These are phyloP conservation scores for Dujonia santamariae DNA, from an alignment of 1,139 yeast genomes.

Conservation along the genomic window DNA sequence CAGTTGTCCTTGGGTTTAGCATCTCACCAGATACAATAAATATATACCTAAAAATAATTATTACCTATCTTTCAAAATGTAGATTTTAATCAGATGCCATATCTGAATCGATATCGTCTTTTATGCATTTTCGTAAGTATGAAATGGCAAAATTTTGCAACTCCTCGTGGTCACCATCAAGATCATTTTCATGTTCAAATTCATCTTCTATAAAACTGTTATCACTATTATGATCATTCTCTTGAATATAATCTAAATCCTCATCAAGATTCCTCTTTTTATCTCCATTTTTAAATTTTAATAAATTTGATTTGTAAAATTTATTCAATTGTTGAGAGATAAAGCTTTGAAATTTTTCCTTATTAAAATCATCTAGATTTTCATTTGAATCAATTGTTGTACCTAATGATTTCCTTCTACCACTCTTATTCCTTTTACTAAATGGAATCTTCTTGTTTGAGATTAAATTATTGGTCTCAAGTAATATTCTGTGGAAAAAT, in stretches of 20 bases:
- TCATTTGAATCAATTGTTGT: slow-evolving; percentile 8
- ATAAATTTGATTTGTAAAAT: slow-evolving; percentile 20
- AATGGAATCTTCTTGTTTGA: slow-evolving; percentile 7
- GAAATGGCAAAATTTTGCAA: slow-evolving; percentile 27
- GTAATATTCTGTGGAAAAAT: slow-evolving; percentile 25
- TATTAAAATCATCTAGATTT: slow-evolving; percentile 20
- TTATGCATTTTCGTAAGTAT: slow-evolving; percentile 30
- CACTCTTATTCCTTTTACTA: slow-evolving; percentile 7
- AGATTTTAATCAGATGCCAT: too few relatives aligned
- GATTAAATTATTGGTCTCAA: slow-evolving; percentile 19
- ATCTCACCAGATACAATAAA: too few relatives aligned
- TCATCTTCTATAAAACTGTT: not conserved
- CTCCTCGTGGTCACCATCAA: slow-evolving; percentile 17
- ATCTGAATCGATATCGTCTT: slow-evolving; percentile 16
- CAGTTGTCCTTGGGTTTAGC: too few relatives aligned
- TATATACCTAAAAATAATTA: too few relatives aligned
- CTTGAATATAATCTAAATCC: not conserved
- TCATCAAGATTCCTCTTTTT: not conserved
- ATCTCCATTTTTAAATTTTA: slow-evolving; percentile 3
- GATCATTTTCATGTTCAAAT: slow-evolving; percentile 7
- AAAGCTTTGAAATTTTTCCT: slow-evolving; percentile 25
- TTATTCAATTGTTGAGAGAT: slow-evolving; percentile 21
- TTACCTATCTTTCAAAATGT: too few relatives aligned
- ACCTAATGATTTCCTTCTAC: slow-evolving; percentile 5
- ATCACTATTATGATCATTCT: not conserved